Evolutionary conservation across 106 monocot genomes (phyloP).

Genomic region (Ottelia alismoides): DNA sequence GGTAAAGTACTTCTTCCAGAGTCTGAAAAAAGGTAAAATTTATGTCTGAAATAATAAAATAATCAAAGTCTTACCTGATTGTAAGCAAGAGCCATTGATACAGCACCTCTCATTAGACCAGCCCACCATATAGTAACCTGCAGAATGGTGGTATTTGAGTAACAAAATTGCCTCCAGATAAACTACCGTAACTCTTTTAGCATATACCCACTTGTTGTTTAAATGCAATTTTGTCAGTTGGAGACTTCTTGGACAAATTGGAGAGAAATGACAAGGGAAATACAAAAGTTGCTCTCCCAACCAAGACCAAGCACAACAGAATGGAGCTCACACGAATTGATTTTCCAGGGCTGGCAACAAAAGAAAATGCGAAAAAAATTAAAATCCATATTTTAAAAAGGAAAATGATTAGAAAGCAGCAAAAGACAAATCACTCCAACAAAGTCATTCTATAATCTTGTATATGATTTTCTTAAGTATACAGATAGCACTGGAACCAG

Average conservation of each 20-base stretch:
- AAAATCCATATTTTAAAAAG: not conserved
- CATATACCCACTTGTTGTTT: constrained; percentile 61
- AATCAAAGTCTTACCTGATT: constrained; percentile 49
- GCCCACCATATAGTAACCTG: constrained; percentile 99
- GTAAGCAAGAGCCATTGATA: constrained; percentile 99
- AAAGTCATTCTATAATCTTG: no score
- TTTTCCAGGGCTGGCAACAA: constrained; percentile 79
- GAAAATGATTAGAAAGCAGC: no score
- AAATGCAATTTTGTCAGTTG: constrained; percentile 46
- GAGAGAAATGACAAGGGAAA: constrained; percentile 96
- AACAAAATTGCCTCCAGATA: not conserved
- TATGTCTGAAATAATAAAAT: no score
- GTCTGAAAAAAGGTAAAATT: no score
- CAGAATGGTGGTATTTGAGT: not conserved
- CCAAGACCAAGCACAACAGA: constrained; percentile 65
- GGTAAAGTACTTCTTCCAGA: no score
- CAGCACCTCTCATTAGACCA: constrained; percentile 99
- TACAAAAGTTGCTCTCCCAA: constrained; percentile 94
- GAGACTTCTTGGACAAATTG: constrained; percentile 58
- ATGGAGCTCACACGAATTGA: constrained; percentile 85
- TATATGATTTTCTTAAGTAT: no score
- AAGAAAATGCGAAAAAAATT: no score
- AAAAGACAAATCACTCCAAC: no score
- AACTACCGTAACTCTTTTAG: not conserved
- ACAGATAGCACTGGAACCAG: no score